These are phyloP conservation scores for Arachis hypogaea DNA, from an alignment of 306 rosid genomes.

Conservation along the genomic window DNA sequence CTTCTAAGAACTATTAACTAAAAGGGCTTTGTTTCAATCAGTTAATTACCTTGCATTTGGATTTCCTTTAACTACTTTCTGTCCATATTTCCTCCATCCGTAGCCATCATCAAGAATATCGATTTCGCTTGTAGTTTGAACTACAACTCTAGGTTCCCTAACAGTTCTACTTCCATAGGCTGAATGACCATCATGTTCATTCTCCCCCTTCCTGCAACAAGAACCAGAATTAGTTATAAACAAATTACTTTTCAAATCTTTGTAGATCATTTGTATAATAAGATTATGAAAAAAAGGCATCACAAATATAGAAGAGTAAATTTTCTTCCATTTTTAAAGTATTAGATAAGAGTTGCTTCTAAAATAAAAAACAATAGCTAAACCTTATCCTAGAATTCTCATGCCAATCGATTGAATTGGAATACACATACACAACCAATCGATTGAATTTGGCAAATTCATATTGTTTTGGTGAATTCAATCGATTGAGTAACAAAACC, in stretches of 20 bases:
- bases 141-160: conserved; percentile 95
- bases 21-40: background rate
- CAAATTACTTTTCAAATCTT: too few species aligned
- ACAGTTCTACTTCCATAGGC: conserved; percentile 70
- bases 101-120: conserved; percentile 96
- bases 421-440: too few species aligned
- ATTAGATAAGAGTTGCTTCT: background rate
- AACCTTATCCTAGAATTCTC: too few species aligned
- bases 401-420: too few species aligned
- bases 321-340: background rate
- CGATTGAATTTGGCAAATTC: too few species aligned
- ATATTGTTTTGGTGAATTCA: too few species aligned
- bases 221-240: conserved; percentile 27
- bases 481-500: too few species aligned
- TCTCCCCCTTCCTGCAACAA: conserved; percentile 77
- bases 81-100: conserved; percentile 98
- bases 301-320: background rate
- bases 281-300: background rate
- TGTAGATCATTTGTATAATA: too few species aligned
- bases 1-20: conserved; percentile 1
- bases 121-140: conserved; percentile 93
- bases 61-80: conserved; percentile 96
- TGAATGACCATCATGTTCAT: conserved; percentile 58
- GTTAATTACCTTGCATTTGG: conserved; percentile 86
- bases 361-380: too few species aligned